A percentile compares a stretch with the other conserved stretches of the same genome.
These are phyloP conservation scores for Mycena maculata DNA, from an alignment of 768 basidiomycete genomes.

Conservation along the genomic window DNA sequence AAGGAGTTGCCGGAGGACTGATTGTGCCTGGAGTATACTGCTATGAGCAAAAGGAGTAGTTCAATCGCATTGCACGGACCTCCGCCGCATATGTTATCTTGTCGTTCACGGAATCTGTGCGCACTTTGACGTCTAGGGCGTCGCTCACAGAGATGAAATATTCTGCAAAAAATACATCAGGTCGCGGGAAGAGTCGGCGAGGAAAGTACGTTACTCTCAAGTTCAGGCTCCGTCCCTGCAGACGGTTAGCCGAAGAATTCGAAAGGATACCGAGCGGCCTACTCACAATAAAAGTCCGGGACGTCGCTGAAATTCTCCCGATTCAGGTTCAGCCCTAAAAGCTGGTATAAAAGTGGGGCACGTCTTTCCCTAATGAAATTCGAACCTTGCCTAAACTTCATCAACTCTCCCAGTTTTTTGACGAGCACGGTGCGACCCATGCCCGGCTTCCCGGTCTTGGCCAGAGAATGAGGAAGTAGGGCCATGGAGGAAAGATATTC, in stretches of 20 bases:
- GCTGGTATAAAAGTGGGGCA: no score
- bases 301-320: slow-evolving; percentile 90
- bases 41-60: slow-evolving; percentile 1
- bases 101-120: slow-evolving; percentile 87
- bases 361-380: no score
- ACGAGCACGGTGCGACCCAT: slow-evolving; percentile 86
- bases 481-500: slow-evolving; percentile 87
- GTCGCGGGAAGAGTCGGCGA: background rate
- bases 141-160: slow-evolving; percentile 88
- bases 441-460: slow-evolving; percentile 85
- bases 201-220: slow-evolving; percentile 70
- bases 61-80: slow-evolving; percentile 44
- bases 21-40: slow-evolving; percentile 70
- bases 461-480: slow-evolving; percentile 78
- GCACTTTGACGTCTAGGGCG: slow-evolving; percentile 87
- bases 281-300: slow-evolving; percentile 95
- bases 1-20: slow-evolving; percentile 86
- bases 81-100: slow-evolving; percentile 94
- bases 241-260: no score
- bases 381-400: slow-evolving; percentile 87
- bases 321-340: slow-evolving; percentile 75
- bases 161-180: slow-evolving; percentile 49
- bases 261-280: no score
- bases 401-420: slow-evolving; percentile 90
- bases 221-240: slow-evolving; percentile 90